Percentiles rank a stretch among this genome's conserved stretches.
Conservation (phyloP, 1,284 basidiomycete genomes). For the Trichosporon sp. region DNA sequence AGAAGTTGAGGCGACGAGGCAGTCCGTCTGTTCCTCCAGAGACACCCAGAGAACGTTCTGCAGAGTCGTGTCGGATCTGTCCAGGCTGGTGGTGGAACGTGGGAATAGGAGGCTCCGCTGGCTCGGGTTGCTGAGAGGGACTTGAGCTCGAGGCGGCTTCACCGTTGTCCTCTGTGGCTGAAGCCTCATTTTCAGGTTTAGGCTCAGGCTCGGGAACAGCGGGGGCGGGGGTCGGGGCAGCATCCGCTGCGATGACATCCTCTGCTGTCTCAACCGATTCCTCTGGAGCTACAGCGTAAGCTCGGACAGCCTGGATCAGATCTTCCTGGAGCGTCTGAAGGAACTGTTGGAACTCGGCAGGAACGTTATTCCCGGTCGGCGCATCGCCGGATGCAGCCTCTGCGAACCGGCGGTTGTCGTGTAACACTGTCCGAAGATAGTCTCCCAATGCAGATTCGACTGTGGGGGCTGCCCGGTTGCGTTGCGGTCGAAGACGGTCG, state of each 20-base stretch:
- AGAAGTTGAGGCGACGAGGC: constrained; percentile 44
- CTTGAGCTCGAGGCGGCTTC: not conserved
- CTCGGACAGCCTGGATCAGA: constrained; percentile 38
- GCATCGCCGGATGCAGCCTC: constrained; percentile 15
- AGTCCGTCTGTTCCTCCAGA: constrained; percentile 27
- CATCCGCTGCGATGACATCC: constrained; percentile 1
- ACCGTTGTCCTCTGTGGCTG: not conserved
- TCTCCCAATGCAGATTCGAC: constrained; percentile 39
- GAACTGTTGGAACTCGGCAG: constrained; percentile 41
- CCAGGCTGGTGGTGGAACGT: constrained; percentile 34
- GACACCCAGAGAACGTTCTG: constrained; percentile 17
- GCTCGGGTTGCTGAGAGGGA: not conserved
- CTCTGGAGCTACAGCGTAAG: constrained; percentile 27
- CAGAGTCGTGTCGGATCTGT: constrained; percentile 24
- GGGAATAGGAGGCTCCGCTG: constrained; percentile 19
- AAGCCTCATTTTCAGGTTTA: not conserved
- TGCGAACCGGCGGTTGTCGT: constrained; percentile 25
- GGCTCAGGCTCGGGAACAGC: not conserved
- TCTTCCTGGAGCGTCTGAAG: constrained; percentile 39
- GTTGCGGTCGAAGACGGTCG: constrained; percentile 34
- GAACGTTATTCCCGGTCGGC: constrained; percentile 15
- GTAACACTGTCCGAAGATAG: constrained; percentile 38
- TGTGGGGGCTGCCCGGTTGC: constrained; percentile 21
- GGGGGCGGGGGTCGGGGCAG: not conserved
- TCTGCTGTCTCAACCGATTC: constrained; percentile 8